Evolutionary conservation across 345 rosid species (phyloP).

Genomic region (Aquilaria yunnanensis): DNA sequence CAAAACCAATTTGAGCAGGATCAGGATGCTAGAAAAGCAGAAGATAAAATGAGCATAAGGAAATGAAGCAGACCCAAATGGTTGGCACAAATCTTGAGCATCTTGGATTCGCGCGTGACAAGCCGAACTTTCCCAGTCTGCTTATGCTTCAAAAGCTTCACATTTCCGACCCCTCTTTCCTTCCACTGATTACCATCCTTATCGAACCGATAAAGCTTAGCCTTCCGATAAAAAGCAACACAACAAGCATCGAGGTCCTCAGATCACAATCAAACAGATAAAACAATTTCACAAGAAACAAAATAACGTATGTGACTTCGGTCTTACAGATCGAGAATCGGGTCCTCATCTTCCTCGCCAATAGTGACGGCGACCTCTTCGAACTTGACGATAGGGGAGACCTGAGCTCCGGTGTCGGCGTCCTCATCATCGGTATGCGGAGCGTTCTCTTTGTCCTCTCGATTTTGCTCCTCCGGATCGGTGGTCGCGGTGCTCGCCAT

Average conservation of each 20-base stretch:
- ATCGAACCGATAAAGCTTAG: constrained; percentile 64
- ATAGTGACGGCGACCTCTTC: constrained; percentile 61
- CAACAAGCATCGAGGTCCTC: neutral
- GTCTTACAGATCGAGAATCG: constrained; percentile 53
- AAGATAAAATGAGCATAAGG: neutral
- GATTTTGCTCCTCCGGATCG: constrained; percentile 29
- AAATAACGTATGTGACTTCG: neutral
- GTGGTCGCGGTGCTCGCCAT: constrained; percentile 31
- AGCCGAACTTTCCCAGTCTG: constrained; percentile 45
- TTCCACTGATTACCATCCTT: constrained; percentile 76
- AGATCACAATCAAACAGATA: neutral
- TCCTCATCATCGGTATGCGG: constrained; percentile 61
- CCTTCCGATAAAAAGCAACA: constrained; percentile 32
- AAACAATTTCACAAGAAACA: neutral
- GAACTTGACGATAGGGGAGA: constrained; percentile 59
- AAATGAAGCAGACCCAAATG: constrained; percentile 39
- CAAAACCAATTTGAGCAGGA: no score
- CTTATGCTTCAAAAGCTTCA: constrained; percentile 63
- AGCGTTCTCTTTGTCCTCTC: constrained; percentile 43
- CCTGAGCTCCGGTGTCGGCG: constrained; percentile 51
- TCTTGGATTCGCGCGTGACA: constrained; percentile 59
- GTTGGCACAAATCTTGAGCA: constrained; percentile 78
- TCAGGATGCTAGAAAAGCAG: neutral
- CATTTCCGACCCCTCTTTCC: constrained; percentile 62
- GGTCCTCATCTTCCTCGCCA: constrained; percentile 62